Base-by-base conservation (phyloP, 1,284 basidiomycete genomes). In the Sporisorium scitamineum region DNA sequence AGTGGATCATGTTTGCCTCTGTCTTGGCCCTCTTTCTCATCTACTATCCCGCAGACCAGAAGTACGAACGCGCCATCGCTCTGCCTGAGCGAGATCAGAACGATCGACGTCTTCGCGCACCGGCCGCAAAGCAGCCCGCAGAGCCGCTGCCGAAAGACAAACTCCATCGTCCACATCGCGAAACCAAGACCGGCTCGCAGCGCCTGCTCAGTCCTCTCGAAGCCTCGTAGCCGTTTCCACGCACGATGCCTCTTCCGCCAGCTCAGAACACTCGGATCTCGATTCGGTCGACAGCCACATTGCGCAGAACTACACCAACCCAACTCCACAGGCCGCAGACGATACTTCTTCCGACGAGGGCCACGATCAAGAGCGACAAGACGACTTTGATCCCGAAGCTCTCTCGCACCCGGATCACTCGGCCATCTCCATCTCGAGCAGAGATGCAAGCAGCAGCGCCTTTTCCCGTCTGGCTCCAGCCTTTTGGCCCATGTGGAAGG, bases 21-120 rank as follows among this genome's bases (percentile, higher is more conserved):
- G 91, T 97, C 52, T 88, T 97, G 65, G 89, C 95, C 1, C 89
- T 98, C 3, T 99, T 93, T 87, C 92, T 99, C 86, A 87, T 93
- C 50, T 99, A 95, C 88, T 99, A 94, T 83, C 95, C 95, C 0
- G 86, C 88, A 13, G 90, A 93, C 76, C 90, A 92, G 76, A 94
- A 94, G 85, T 93, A 91, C 83, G 87, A 86, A 70, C 62, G 68
- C 24, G 59, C 73, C 10, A 73, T 78, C 22, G 63, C 80, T 26
- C 65, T 78, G 4, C 60, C 82, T 2, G 27, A 60, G 14, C 71
- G 58, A 13, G 59, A 69, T 9, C 53, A 66, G 32, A 24, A 53
- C 16, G 63, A 67, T 7, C 53, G 63, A 18, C 39, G 68, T 24
- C 24, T 58, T 5, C 73, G 73, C 24, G 51, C 64, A 14, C 68